Base-by-base conservation (phyloP, 768 basidiomycete species). In the Collybiopsis confluens region DNA sequence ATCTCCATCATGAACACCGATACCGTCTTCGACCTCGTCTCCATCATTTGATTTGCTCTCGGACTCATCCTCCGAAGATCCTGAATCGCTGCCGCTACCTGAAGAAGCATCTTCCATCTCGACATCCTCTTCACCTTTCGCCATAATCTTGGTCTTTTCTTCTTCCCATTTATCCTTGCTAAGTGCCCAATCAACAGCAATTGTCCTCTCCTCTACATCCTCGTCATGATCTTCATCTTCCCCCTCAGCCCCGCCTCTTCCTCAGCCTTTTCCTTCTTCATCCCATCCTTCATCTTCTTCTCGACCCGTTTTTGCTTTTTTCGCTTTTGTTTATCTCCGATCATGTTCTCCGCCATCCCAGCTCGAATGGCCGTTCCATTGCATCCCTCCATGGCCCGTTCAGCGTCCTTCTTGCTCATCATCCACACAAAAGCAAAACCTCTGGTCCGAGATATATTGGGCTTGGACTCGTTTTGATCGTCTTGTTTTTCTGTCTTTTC, bases 341-440 rank as follows among this genome's bases (percentile, higher is more conserved):
- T 75, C 24, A 87, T 64, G 10, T 69, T 63, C 55, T 77, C 73
- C 0, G 85, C 85, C 43, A 81, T 73, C 3, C 89, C 90, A 24
- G 82, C 79, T 20, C 78, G 74, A 16, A 92, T 70, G 9, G 75
- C 77, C 65, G 80, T 83, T 16, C 90, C 91, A 62, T 96, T 96
- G 57, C 90, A 84, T 11, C 75, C 82, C 61, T 84, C 83, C 54
- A 96, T 75, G 0, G 92, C 94, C 48, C 74, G 73, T 65, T 94
- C 88, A 8, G 92, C 95, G 62, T 94, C 90, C 54, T 86, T 86
- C 65, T 81, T 85, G 63, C 83, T 83, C 58, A 93, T 68, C 82
- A 92, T 93, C 92, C 93, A 96, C 9, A 98, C 85, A 62, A 98
- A 98, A 0, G 93, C 96, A 60, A 96, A 98, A 0, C 95, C 93